Evolutionary conservation across 164 flowering plant species (phyloP).

Genomic region (Annona cherimola): DNA sequence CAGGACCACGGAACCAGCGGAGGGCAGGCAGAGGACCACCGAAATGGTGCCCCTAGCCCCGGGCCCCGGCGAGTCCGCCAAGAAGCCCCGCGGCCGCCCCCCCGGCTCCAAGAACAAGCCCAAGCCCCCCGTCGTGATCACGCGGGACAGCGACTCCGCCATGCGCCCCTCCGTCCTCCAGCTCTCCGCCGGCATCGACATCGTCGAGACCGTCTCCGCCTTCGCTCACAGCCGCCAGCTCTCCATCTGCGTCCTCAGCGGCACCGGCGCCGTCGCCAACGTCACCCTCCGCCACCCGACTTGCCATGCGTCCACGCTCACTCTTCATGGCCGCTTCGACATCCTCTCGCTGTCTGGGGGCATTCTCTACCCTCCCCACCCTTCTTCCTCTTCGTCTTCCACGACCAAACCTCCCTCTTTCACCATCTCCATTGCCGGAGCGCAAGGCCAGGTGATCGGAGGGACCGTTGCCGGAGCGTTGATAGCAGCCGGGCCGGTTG

Average conservation of each 20-base stretch:
- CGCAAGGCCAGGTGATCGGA: conserved; percentile 43
- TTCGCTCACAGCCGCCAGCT: conserved; percentile 27
- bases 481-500: conserved; percentile 26
- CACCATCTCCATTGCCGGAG: conserved; percentile 33
- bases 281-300: conserved; percentile 46
- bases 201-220: conserved; percentile 32
- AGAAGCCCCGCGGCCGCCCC: conserved; percentile 44
- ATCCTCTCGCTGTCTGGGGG: conserved; percentile 48
- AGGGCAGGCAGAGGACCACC: background rate
- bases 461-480: conserved; percentile 35
- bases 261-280: conserved; percentile 44
- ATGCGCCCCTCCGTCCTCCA: conserved; percentile 40
- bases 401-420: conserved; percentile 16
- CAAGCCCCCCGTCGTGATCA: conserved; percentile 46
- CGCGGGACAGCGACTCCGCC: conserved; percentile 35
- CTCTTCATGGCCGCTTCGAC: conserved; percentile 50
- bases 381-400: conserved; percentile 5
- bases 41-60: background rate
- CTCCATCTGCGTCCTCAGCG: conserved; percentile 37
- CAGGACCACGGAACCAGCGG: background rate
- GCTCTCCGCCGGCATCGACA: conserved; percentile 35
- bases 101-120: conserved; percentile 53
- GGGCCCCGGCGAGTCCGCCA: background rate
- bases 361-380: conserved; percentile 3
- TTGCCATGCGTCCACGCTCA: conserved; percentile 32